Evolutionary conservation across 208 protist species (phyloP).

Genomic region (Trypanosomatidae sp.): DNA sequence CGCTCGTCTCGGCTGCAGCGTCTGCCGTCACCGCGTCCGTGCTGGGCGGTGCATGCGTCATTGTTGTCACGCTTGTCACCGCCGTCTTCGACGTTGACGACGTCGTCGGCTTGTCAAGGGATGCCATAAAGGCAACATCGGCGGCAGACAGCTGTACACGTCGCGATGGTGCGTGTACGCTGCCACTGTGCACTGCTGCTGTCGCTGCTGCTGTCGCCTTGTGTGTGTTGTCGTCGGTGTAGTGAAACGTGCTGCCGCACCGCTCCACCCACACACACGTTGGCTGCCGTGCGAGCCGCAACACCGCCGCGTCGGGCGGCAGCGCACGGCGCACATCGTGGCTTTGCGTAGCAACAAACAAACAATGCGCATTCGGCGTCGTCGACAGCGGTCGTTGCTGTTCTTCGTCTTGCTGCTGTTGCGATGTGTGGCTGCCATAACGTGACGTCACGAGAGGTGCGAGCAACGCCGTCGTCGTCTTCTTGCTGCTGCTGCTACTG

Average conservation of each 20-base stretch:
- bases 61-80: too few relatives aligned
- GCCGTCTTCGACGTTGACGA: too few relatives aligned
- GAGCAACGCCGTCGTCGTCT: not conserved
- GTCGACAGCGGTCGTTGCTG: conserved; percentile 1
- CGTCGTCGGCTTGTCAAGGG: too few relatives aligned
- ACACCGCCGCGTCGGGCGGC: conserved; percentile 21
- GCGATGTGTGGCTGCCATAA: not conserved
- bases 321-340: conserved; percentile 56
- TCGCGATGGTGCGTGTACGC: too few relatives aligned
- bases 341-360: conserved; percentile 68
- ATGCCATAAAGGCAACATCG: conserved; percentile 52
- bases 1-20: too few relatives aligned
- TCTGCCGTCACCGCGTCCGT: too few relatives aligned
- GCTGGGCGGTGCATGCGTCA: too few relatives aligned
- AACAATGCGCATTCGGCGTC: conserved; percentile 2
- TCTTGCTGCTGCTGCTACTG: conserved; percentile 2
- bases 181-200: not conserved
- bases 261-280: conserved; percentile 58
- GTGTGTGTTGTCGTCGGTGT: conserved; percentile 9
- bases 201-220: too few relatives aligned
- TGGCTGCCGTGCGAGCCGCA: conserved; percentile 44
- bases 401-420: conserved; percentile 7
- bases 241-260: conserved; percentile 29
- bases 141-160: conserved; percentile 19
- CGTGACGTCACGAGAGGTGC: not conserved